These are phyloP conservation scores for Aspergillus transmontanensis DNA, from an alignment of 2,329 filamentous ascomycete genomes.

Conservation along the genomic window DNA sequence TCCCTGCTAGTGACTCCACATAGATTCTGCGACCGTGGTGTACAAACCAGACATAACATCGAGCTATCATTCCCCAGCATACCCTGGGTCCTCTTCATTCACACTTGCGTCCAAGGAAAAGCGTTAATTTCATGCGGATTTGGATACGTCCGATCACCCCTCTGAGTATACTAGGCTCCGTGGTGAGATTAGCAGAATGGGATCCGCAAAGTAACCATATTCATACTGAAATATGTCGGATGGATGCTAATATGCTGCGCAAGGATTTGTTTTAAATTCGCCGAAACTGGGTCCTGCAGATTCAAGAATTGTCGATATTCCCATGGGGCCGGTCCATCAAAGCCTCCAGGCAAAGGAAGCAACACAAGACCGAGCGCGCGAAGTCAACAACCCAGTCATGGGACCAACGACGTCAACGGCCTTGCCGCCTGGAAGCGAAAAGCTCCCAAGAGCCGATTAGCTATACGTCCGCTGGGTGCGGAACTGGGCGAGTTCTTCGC, in stretches of 20 bases:
- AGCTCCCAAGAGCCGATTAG: not conserved
- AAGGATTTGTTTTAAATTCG: not conserved
- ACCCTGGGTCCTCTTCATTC: not conserved
- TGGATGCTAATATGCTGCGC: not conserved
- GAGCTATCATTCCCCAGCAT: not conserved
- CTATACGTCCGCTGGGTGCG: not conserved
- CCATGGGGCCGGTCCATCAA: not conserved
- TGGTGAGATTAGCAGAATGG: not conserved
- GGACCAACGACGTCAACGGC: not conserved
- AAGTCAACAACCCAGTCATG: not conserved
- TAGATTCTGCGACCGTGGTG: not conserved
- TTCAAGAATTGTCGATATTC: not conserved
- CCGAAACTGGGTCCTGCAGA: not conserved
- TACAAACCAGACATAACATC: not conserved
- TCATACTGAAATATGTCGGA: not conserved
- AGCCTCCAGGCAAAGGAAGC: not conserved
- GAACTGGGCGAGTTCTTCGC: conserved; percentile 25
- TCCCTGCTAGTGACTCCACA: not conserved
- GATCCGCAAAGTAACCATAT: not conserved
- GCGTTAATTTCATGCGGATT: not conserved
- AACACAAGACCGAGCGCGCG: not conserved
- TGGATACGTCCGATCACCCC: not conserved
- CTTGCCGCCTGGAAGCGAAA: conserved; percentile 12
- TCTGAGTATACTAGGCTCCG: not conserved
- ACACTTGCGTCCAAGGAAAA: not conserved